Conservation (phyloP, 2,329 filamentous ascomycete genomes). For the Macrophomina pseudophaseolina region DNA sequence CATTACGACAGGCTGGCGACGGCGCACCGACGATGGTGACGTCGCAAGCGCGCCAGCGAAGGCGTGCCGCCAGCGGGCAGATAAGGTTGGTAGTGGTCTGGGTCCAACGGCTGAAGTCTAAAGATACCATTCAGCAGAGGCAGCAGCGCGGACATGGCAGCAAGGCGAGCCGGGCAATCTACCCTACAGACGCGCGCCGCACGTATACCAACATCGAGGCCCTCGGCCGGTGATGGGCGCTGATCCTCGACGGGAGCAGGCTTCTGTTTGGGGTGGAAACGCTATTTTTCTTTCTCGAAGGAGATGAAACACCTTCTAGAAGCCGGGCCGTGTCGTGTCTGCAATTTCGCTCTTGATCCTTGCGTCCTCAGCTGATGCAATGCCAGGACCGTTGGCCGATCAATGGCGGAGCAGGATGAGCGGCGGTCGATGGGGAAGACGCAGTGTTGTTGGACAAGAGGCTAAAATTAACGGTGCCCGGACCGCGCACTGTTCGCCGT, state of each 20-base stretch:
- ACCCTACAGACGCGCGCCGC: constrained; percentile 1
- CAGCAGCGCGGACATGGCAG: not conserved
- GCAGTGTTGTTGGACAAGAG: not conserved
- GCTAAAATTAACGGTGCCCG: constrained; percentile 4
- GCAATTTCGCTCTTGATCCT: constrained; percentile 24
- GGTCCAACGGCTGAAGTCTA: constrained; percentile 15
- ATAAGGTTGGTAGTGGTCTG: constrained; percentile 18
- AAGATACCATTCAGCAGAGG: not conserved
- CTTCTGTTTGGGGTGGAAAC: constrained; percentile 6
- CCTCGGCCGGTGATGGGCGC: not conserved
- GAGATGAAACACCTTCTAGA: constrained; percentile 26
- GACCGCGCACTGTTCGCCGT: not conserved
- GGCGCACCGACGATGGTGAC: not conserved
- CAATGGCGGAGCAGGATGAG: constrained; percentile 1
- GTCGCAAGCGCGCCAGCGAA: constrained; percentile 1
- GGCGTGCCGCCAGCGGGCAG: constrained; percentile 12
- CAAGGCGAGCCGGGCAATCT: constrained; percentile 17
- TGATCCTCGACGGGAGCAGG: constrained; percentile 1
- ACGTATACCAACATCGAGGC: not conserved
- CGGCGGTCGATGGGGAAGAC: not conserved
- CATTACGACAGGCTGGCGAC: not conserved
- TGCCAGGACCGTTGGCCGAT: constrained; percentile 21
- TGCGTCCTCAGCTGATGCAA: constrained; percentile 21
- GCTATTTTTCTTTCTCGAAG: constrained; percentile 23
- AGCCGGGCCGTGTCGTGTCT: constrained; percentile 15